Percentiles rank a stretch among this genome's conserved stretches.
Conservation (phyloP, 169 alveolate species). For the Plasmodium fragile region DNA sequence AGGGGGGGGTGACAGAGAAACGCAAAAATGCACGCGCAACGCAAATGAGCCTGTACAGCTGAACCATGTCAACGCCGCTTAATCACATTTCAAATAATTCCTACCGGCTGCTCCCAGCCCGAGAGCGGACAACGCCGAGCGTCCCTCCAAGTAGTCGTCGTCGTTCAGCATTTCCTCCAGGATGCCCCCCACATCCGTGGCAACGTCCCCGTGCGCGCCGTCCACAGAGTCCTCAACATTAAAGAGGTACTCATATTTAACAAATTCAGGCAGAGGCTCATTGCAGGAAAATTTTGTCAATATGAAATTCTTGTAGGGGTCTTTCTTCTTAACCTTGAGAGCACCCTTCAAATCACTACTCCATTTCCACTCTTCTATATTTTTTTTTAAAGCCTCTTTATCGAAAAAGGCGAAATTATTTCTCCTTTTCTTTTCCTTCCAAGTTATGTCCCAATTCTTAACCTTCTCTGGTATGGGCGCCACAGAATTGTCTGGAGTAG, state of each 20-base stretch:
- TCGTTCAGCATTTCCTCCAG: conserved; percentile 70
- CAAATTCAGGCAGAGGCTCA: conserved; percentile 64
- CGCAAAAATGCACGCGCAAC: not conserved
- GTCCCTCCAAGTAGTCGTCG: conserved; percentile 11
- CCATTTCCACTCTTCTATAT: conserved; percentile 88
- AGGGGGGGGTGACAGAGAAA: not conserved
- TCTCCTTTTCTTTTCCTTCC: conserved; percentile 84
- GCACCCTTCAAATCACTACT: conserved; percentile 86
- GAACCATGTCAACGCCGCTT: not conserved
- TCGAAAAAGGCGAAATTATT: conserved; percentile 27
- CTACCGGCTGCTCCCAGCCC: not conserved
- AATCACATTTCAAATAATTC: not conserved
- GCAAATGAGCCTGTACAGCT: not conserved
- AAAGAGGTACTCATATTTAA: conserved; percentile 80
- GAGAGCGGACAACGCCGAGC: conserved; percentile 38
- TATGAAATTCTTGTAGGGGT: conserved; percentile 81
- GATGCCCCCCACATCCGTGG: conserved; percentile 22
- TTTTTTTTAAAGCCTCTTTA: conserved; percentile 81
- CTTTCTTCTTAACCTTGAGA: conserved; percentile 83
- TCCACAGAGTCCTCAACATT: conserved; percentile 76
- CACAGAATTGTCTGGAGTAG: conserved; percentile 88
- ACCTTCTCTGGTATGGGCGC: conserved; percentile 88
- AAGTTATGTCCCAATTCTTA: conserved; percentile 86
- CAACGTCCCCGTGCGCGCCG: conserved; percentile 41
- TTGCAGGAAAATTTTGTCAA: conserved; percentile 72